A percentile compares a stretch with the other conserved stretches of the same genome.
phyloP scores from a whole-genome alignment of 2,329 filamentous ascomycete species.

The Apiospora aurea region DNA sequence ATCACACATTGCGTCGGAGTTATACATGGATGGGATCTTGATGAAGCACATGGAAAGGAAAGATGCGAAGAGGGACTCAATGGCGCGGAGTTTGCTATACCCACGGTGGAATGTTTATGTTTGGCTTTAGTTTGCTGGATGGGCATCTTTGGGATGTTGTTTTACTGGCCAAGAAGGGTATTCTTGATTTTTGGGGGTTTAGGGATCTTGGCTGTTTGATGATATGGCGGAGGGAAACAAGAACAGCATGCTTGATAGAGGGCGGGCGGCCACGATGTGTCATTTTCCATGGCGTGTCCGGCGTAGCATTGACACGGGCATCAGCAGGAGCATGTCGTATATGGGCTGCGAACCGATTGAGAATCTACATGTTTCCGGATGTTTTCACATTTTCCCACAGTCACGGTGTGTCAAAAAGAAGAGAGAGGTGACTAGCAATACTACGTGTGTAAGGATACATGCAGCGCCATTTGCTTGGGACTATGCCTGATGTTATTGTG shows the following conservation, averaged over 20 bases:
- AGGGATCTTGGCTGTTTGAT: background rate
- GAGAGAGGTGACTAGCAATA: background rate
- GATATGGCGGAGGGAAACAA: background rate
- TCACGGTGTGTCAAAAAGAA: background rate
- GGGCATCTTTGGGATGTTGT: slow-evolving; percentile 7
- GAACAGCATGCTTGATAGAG: slow-evolving; percentile 17
- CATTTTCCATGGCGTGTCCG: background rate
- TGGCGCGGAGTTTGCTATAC: slow-evolving; percentile 26
- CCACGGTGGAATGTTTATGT: slow-evolving; percentile 21
- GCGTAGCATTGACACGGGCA: background rate
- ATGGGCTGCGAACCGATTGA: slow-evolving; percentile 6
- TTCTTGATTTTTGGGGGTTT: slow-evolving; percentile 1
- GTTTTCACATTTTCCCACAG: too few relatives aligned
- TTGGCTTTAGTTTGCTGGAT: slow-evolving; percentile 19
- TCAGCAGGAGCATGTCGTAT: slow-evolving; percentile 5
- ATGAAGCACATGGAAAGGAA: slow-evolving; percentile 22
- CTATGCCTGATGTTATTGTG: background rate
- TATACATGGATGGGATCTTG: slow-evolving; percentile 21
- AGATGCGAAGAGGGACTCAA: slow-evolving; percentile 10
- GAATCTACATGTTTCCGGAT: background rate
- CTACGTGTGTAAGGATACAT: background rate
- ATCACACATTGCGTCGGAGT: slow-evolving; percentile 25
- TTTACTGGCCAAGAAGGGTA: slow-evolving; percentile 2
- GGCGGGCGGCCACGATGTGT: slow-evolving; percentile 8
- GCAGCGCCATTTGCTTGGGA: background rate